These are phyloP conservation scores for Tylopilus sp. DNA, from an alignment of 768 basidiomycete genomes.

Conservation along the genomic window DNA sequence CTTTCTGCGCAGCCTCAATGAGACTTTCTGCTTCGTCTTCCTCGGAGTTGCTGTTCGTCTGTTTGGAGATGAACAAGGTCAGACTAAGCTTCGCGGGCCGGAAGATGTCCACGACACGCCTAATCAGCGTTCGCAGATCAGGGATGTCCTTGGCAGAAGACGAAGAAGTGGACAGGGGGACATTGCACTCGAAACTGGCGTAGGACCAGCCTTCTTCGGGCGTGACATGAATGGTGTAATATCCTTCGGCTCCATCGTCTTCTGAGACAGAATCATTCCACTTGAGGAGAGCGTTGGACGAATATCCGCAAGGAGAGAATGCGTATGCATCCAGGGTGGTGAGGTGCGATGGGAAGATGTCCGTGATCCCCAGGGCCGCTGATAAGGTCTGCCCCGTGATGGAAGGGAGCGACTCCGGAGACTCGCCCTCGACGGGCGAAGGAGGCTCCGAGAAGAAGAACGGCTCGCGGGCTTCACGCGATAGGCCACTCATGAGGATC, in stretches of 20 bases:
- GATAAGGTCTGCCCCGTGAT: constrained; percentile 47
- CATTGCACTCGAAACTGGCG: constrained; percentile 97
- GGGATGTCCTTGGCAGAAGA: constrained; percentile 48
- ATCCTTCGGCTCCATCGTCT: constrained; percentile 64
- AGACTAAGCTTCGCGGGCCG: constrained; percentile 81
- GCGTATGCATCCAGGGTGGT: constrained; percentile 90
- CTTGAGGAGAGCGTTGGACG: constrained; percentile 83
- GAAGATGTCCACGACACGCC: constrained; percentile 90
- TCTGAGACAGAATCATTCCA: constrained; percentile 41
- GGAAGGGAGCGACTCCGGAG: constrained; percentile 30
- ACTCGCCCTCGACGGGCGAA: constrained; percentile 51
- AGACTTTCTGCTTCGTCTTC: constrained; percentile 50
- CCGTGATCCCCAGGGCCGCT: constrained; percentile 68
- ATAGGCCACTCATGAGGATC: constrained; percentile 94
- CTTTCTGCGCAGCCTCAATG: constrained; percentile 69
- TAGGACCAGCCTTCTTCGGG: constrained; percentile 98
- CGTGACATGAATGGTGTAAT: constrained; percentile 98
- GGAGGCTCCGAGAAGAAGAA: constrained; percentile 60
- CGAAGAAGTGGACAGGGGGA: constrained; percentile 53
- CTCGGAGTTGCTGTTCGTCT: constrained; percentile 41
- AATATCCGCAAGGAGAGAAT: constrained; percentile 95
- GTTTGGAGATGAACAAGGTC: constrained; percentile 85
- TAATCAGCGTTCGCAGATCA: constrained; percentile 76
- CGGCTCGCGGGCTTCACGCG: constrained; percentile 65
- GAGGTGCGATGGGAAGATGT: constrained; percentile 74